Evolutionary conservation across 2,329 filamentous ascomycete genomes (phyloP).

Genomic region (Penicillium occitanis): DNA sequence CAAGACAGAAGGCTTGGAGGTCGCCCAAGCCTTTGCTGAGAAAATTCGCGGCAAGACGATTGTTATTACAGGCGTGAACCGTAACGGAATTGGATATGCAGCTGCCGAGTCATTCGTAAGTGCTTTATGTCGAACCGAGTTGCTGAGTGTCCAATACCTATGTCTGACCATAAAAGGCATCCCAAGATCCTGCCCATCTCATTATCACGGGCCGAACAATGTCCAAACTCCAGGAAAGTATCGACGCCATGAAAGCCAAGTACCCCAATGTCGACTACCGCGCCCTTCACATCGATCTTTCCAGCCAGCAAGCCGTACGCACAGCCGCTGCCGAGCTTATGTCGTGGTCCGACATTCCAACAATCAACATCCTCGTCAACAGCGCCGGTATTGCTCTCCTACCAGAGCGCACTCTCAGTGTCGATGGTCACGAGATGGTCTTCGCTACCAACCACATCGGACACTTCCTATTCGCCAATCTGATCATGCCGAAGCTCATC

Average conservation of each 20-base stretch:
- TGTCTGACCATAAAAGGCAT: slow-evolving; percentile 22
- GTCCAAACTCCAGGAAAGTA: slow-evolving; percentile 19
- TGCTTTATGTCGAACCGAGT: neutral
- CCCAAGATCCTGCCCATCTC: slow-evolving; percentile 21
- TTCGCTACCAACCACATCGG: slow-evolving; percentile 44
- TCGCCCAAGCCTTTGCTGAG: slow-evolving; percentile 39
- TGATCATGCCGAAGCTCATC: slow-evolving; percentile 21
- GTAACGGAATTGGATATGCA: slow-evolving; percentile 11
- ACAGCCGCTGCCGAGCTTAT: slow-evolving; percentile 35
- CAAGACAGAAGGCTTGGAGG: slow-evolving; percentile 41
- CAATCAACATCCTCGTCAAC: slow-evolving; percentile 45
- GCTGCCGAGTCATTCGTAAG: slow-evolving; percentile 19
- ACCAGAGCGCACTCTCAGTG: slow-evolving; percentile 29
- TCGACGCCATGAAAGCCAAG: slow-evolving; percentile 20
- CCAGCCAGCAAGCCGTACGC: slow-evolving; percentile 33
- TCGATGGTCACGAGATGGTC: slow-evolving; percentile 41
- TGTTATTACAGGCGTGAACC: slow-evolving; percentile 14
- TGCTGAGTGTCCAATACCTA: neutral
- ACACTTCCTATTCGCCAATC: slow-evolving; percentile 40
- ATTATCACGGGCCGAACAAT: slow-evolving; percentile 23
- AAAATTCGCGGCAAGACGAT: slow-evolving; percentile 35
- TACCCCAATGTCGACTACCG: slow-evolving; percentile 24
- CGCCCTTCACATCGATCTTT: slow-evolving; percentile 36
- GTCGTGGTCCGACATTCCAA: slow-evolving; percentile 28
- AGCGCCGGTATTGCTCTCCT: slow-evolving; percentile 46